Evolutionary conservation across 305 asterid species (phyloP), one percentile per base, ranked within the genome.

Genomic region (Stenogyne calaminthoides): DNA sequence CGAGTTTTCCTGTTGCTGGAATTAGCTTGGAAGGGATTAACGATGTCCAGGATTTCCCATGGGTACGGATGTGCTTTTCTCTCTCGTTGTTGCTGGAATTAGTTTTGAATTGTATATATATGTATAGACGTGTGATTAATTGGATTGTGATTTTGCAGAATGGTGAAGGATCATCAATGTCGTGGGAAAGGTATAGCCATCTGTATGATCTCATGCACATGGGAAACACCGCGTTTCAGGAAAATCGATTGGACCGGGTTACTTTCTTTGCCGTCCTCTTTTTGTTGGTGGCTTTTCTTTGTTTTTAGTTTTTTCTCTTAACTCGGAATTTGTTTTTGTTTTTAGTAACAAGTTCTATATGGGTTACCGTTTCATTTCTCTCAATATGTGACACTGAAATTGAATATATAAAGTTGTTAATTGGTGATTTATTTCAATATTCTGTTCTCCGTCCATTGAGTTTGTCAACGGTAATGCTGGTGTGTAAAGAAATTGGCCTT

Each of bases 181-280:
- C 96, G 15, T 52, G 75, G 88, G 96, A 90, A 80, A 80, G 96
- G 76, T 83, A 76, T 60, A 73, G 61, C 67, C 83, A 87, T 81
- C 87, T 95, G 55, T 61, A 62, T 73, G 91, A 86, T 73, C 83
- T 87, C 76, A 81, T 92, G 88, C 86, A 81, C 34, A 56, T 16
- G 62, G 99, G 96, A 73, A 95, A 92, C 76, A 72, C 59, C 32
- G 94, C 96, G 5, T 91, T 92, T 72, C 89, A 89, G 8, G 96
- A 81, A 46, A 81, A 79, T 64, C 81, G 89, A 76, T 78, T 86
- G 25, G 96, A 92, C 59, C 95, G 89, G 96, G 99, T 95, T 47
- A 62, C 47, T 65, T 69, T 59, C 34, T 65, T 46, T 44, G 76
- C 77, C 74, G 65, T 60, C 79, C 59, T n/a, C n/a, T 72, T 37